These are phyloP conservation scores for Fusarium zealandicum DNA, from an alignment of 2,329 filamentous ascomycete species.

Conservation along the genomic window DNA sequence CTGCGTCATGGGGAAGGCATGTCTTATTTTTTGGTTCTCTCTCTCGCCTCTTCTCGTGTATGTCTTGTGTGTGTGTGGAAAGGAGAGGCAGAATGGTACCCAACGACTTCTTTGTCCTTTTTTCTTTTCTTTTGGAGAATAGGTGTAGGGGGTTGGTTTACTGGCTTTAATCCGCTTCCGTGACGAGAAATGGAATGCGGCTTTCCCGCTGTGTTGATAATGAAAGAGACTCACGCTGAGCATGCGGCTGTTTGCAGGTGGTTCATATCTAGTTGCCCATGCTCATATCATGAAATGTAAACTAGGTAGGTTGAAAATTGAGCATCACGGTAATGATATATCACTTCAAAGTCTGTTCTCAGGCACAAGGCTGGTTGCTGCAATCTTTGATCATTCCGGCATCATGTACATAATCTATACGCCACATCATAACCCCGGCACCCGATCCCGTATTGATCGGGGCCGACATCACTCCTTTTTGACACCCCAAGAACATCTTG, in stretches of 20 bases:
- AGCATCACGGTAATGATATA: neutral
- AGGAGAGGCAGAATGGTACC: slow-evolving; percentile 5
- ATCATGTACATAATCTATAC: slow-evolving; percentile 42
- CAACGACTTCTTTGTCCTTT: neutral
- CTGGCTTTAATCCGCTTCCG: neutral
- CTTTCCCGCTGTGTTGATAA: slow-evolving; percentile 31
- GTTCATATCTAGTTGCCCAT: neutral
- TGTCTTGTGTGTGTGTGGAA: slow-evolving; percentile 10
- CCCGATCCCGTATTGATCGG: slow-evolving; percentile 27
- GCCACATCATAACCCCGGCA: slow-evolving; percentile 36
- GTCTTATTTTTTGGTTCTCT: slow-evolving; percentile 4
- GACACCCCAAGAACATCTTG: slow-evolving; percentile 27
- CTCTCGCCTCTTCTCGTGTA: slow-evolving; percentile 5
- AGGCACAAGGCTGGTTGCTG: slow-evolving; percentile 1
- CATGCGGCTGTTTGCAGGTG: slow-evolving; percentile 32
- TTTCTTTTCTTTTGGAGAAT: slow-evolving; percentile 2
- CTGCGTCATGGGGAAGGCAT: slow-evolving; percentile 14
- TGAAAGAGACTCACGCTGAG: slow-evolving; percentile 22
- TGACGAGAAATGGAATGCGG: slow-evolving; percentile 7
- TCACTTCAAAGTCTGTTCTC: neutral
- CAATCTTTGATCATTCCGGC: slow-evolving; percentile 41
- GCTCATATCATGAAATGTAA: neutral
- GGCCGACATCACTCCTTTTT: slow-evolving; percentile 34
- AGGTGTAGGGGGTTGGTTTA: slow-evolving; percentile 5
- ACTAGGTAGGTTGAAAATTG: neutral